Conservation (phyloP, 495 filamentous ascomycete genomes). For the Aspergillus indologenus region DNA sequence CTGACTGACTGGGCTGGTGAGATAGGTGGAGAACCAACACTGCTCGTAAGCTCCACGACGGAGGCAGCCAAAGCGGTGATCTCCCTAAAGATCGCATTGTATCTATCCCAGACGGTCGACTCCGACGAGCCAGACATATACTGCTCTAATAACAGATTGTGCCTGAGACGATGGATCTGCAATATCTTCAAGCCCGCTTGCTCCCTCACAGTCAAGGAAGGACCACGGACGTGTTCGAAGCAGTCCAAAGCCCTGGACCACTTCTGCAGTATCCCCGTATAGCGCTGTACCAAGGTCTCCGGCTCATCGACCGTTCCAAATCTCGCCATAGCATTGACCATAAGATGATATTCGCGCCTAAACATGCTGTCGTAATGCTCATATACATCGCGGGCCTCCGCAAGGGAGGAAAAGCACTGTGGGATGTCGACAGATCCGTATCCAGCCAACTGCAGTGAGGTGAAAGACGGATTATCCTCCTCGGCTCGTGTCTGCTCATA, state of each 20-base stretch:
- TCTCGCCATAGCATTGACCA: not conserved
- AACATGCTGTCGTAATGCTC: slow-evolving; percentile 14
- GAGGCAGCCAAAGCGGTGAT: slow-evolving; percentile 25
- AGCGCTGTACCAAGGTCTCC: slow-evolving; percentile 6
- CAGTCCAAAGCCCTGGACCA: slow-evolving; percentile 20
- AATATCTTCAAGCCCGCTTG: slow-evolving; percentile 19
- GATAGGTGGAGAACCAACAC: not conserved
- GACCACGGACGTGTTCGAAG: slow-evolving; percentile 15
- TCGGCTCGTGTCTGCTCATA: slow-evolving; percentile 4
- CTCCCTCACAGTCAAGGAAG: slow-evolving; percentile 13
- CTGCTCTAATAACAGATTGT: slow-evolving; percentile 11
- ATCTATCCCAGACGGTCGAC: slow-evolving; percentile 18
- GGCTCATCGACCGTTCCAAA: not conserved
- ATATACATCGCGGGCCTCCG: slow-evolving; percentile 22
- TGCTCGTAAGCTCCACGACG: slow-evolving; percentile 7
- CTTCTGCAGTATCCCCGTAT: slow-evolving; percentile 5
- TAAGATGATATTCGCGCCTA: not conserved
- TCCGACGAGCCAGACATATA: not conserved
- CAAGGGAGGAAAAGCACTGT: slow-evolving; percentile 16
- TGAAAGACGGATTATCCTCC: not conserved
- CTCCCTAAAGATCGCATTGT: slow-evolving; percentile 20
- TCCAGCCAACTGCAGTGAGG: not conserved
- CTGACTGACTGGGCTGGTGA: not conserved
- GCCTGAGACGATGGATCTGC: slow-evolving; percentile 14
- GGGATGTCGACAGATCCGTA: slow-evolving; percentile 1